Evolutionary conservation across 306 rosid genomes (phyloP).

Genomic region (Alnus glutinosa): DNA sequence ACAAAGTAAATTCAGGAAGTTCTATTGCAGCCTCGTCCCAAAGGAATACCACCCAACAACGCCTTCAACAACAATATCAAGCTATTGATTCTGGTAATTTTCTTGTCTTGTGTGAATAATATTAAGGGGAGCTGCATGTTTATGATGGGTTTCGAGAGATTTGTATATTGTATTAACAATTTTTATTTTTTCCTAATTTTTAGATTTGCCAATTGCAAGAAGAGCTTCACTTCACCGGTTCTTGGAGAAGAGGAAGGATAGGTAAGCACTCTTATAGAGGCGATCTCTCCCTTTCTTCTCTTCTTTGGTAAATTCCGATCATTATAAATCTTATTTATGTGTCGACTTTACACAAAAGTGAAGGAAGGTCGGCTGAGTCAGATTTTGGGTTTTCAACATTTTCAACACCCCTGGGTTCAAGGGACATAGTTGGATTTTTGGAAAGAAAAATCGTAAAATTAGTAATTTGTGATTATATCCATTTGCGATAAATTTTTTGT

Average conservation of each 20-base stretch:
- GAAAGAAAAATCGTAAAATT: no score
- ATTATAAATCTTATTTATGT: no score
- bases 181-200: conserved; percentile 1
- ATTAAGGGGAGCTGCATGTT: background rate
- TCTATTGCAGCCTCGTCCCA: conserved; percentile 19
- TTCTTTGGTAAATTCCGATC: no score
- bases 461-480: no score
- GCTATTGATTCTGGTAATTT: conserved; percentile 43
- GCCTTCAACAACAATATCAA: conserved; percentile 26
- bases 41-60: conserved; percentile 27
- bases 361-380: no score
- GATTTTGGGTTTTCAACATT: no score
- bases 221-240: conserved; percentile 87
- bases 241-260: conserved; percentile 88
- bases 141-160: background rate
- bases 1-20: conserved; percentile 14
- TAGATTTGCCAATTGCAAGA: conserved; percentile 78
- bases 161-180: background rate
- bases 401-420: no score
- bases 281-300: no score
- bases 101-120: background rate
- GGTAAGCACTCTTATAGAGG: conserved; percentile 37
- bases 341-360: no score
- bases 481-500: no score
- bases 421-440: no score